Evolutionary conservation across 1,284 basidiomycete species (phyloP).

Genomic region (Dichomitus squalens): DNA sequence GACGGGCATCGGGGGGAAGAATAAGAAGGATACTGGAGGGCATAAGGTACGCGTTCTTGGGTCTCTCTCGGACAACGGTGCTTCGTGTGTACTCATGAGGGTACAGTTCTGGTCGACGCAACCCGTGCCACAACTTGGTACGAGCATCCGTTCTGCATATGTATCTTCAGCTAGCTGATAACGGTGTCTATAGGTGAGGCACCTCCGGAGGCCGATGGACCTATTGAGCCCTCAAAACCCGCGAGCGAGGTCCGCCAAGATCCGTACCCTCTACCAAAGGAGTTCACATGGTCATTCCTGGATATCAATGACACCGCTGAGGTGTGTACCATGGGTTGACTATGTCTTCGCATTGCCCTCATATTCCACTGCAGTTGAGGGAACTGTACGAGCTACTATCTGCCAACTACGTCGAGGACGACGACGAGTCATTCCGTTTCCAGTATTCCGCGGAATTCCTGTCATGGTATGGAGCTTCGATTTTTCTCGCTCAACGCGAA

Average conservation of each 20-base stretch:
- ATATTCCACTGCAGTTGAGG: constrained; percentile 57
- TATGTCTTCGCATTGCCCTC: neutral
- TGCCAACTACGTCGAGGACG: constrained; percentile 96
- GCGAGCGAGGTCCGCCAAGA: constrained; percentile 84
- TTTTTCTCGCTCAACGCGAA: neutral
- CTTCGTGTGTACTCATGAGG: constrained; percentile 9
- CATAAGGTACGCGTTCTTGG: constrained; percentile 70
- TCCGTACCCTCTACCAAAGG: constrained; percentile 86
- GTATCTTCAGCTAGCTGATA: constrained; percentile 3
- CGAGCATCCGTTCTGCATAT: constrained; percentile 11
- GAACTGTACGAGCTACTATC: constrained; percentile 95
- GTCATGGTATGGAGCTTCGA: constrained; percentile 65
- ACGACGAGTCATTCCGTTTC: constrained; percentile 95
- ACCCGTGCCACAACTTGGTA: constrained; percentile 88
- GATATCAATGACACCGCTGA: constrained; percentile 82
- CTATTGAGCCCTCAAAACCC: constrained; percentile 84
- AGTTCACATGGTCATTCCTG: constrained; percentile 91
- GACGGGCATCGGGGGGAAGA: constrained; percentile 64
- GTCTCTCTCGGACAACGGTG: neutral
- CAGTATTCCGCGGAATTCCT: constrained; percentile 96
- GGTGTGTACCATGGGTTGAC: constrained; percentile 38
- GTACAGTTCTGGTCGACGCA: constrained; percentile 93
- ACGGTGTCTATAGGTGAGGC: constrained; percentile 55
- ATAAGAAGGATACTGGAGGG: constrained; percentile 79
- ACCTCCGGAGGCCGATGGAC: constrained; percentile 76